Conservation (phyloP, 1,139 yeast genomes). For the Hansenula lynferdii region DNA sequence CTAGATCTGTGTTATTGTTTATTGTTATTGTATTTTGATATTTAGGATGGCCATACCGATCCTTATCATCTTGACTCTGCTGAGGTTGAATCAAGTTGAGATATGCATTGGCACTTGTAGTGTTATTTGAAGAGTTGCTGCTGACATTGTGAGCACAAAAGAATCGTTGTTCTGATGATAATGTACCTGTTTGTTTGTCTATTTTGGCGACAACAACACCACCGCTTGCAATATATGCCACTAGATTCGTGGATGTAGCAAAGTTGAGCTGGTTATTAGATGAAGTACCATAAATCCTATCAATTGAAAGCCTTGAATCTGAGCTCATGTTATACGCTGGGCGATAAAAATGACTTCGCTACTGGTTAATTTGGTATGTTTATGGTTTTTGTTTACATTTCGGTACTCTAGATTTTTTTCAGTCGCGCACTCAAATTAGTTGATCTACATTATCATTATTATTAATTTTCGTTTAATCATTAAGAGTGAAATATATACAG, state of each 20-base stretch:
- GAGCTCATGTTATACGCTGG: too few relatives aligned
- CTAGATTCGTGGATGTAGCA: constrained; percentile 33
- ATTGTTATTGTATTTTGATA: neutral
- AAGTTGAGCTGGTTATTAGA: constrained; percentile 34
- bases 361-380: too few relatives aligned
- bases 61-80: constrained; percentile 13
- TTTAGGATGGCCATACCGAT: constrained; percentile 8
- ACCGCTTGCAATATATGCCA: constrained; percentile 65
- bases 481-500: too few relatives aligned
- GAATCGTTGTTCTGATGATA: constrained; percentile 36
- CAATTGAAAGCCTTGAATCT: constrained; percentile 17
- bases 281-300: constrained; percentile 37
- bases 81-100: constrained; percentile 23
- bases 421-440: too few relatives aligned
- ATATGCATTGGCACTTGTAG: constrained; percentile 29
- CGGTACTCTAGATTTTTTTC: neutral
- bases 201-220: constrained; percentile 53
- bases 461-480: too few relatives aligned
- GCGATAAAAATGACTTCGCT: too few relatives aligned
- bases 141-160: constrained; percentile 40
- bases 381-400: constrained; percentile 1
- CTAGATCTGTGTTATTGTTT: neutral
- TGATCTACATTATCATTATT: too few relatives aligned
- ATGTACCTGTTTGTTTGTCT: constrained; percentile 15
- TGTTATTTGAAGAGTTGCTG: neutral